Base-by-base conservation (phyloP, 2,329 filamentous ascomycete species). In the Fusarium tjaetaba region DNA sequence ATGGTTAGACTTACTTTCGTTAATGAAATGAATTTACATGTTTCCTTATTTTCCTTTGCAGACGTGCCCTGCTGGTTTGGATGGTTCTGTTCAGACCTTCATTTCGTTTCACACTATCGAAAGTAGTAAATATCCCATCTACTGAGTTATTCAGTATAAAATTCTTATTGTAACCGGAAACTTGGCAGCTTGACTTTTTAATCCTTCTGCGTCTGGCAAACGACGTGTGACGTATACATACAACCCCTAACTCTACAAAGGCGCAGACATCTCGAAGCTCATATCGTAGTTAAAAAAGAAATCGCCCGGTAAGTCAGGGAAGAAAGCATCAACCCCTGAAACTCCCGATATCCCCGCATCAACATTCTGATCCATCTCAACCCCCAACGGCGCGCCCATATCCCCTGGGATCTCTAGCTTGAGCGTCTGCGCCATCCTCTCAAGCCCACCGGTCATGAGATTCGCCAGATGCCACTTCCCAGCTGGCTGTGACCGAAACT, bases 381-480 rank as follows among this genome's bases (percentile, higher is more conserved):
- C 39, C 1, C 41, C 59, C 16, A 55, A 26, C 4, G 43, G 49
- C 7, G 46, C 42, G 0, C 39, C 64, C 28, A 68, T 22, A 4
- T 68, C 66, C 9, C 64, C 66, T 8, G 42, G 30, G 1, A 38
- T 53, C 11, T 58, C 30, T 8, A 46, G 22, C 49, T 71, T 71
- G 18, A 72, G 53, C 15, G 68, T 72, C 49, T 71, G 62, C 0
- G 70, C 70, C 58, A 72, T 72, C 7, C 70, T 61, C 28, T 86
- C 84, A 3, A 86, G 72, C 1, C 84, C 85, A 9, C 81, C 80
- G 0, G 83, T 84, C 84, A 86, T 86, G 30, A 85, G 75, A 30
- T 85, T 82, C 11, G 84, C 81, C 11, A 86, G 74, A 64, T 86
- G 85, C 80, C 81, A 85, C 53, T 82, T 84, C 0, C 85, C 83